Base-by-base conservation (phyloP, 768 basidiomycete species). In the Russula olivacea region DNA sequence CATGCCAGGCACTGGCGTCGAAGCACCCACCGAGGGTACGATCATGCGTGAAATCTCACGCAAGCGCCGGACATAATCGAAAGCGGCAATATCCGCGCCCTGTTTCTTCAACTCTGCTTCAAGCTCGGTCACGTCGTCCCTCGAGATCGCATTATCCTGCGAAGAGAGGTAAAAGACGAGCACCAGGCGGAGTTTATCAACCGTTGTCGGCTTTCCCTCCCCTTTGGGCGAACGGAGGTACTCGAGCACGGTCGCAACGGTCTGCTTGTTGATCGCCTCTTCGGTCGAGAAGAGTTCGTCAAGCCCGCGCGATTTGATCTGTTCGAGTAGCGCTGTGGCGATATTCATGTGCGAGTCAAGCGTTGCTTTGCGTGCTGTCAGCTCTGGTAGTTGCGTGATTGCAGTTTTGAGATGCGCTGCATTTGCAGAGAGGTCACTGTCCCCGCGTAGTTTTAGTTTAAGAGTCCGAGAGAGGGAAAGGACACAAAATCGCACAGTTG, bases 321-420 rank as follows among this genome's bases (percentile, higher is more conserved):
- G 87, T 72, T 96, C 93, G 32, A 99, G 78, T 11, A 99, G 76
- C 19, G 95, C 89, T 14, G 95, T 97, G 41, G 96, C 96, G 60
- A 99, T 96, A 75, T 98, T 98, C 95, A 99, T 98, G 72, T 99
- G 97, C 3, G 95, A 93, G 73, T 99, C 97, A 28, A 99, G 82
- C 1, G 91, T 95, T 36, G 93, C 91, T 71, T 99, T 99, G 47
- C 97, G 85, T 4, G 97, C 94, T 4, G 96, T 98, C 55, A 99
- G 78, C 72, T 98, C 97, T 1, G 97, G 97, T 21, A 99, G 79
- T 65, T 94, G 92, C 2, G 95, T 98, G 71, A 99, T 97, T 9
- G 97, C 97, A 0, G 93, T 93, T 76, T 98, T 98, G 55, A 99
- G 77, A 73, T 98, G 90, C 8, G 92, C 81, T 3, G 97, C 94